Evolutionary conservation across 768 basidiomycete genomes (phyloP).

Genomic region (Austroboletus eburneus): DNA sequence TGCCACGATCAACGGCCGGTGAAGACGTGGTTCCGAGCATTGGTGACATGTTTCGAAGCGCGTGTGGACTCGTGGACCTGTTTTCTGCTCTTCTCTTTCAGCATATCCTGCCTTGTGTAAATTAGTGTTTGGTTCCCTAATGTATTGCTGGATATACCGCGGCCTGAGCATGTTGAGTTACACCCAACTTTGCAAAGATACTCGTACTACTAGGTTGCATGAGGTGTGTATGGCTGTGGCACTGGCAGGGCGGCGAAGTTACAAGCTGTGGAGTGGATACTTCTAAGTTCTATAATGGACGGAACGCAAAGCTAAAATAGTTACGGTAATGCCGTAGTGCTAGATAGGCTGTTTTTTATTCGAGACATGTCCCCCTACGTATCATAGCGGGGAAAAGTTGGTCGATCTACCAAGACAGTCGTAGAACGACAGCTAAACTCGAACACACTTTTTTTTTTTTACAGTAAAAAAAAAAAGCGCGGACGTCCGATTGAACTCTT

Average conservation of each 20-base stretch:
- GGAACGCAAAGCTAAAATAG: not conserved
- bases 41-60: constrained; percentile 3
- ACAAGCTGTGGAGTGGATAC: constrained; percentile 5
- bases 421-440: no score
- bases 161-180: constrained; percentile 6
- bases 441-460: no score
- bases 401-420: not conserved
- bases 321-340: not conserved
- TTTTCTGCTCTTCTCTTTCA: constrained; percentile 1
- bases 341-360: no score
- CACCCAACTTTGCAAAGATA: constrained; percentile 9
- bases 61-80: constrained; percentile 11
- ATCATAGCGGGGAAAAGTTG: not conserved
- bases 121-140: constrained; percentile 13
- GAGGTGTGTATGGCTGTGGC: constrained; percentile 8
- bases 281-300: no score
- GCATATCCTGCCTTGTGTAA: constrained; percentile 11
- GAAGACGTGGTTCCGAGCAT: constrained; percentile 18
- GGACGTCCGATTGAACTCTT: no score
- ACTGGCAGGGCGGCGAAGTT: not conserved
- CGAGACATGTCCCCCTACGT: no score
- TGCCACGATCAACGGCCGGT: constrained; percentile 66
- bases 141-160: constrained; percentile 22
- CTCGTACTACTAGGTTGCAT: no score
- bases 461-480: no score